Percentiles rank a stretch among this genome's conserved stretches.
Conservation (phyloP, 2,329 filamentous ascomycete genomes). For the Penicillium sp. region DNA sequence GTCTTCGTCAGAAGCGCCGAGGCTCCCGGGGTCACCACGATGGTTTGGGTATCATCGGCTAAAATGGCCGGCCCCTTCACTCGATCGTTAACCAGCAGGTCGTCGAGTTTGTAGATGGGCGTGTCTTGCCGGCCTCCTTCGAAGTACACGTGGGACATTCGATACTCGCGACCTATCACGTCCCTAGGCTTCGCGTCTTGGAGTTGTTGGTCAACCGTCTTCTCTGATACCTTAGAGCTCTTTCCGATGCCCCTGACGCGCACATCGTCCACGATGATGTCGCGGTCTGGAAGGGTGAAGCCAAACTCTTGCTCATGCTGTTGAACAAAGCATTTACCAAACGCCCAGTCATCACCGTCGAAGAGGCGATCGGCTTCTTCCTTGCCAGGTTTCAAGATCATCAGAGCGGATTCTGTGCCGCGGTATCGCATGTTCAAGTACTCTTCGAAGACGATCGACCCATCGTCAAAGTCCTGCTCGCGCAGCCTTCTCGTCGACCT, state of each 20-base stretch:
- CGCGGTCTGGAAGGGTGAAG: conserved; percentile 79
- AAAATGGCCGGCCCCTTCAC: conserved; percentile 80
- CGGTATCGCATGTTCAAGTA: conserved; percentile 74
- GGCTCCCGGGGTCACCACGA: conserved; percentile 41
- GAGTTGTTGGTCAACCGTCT: conserved; percentile 61
- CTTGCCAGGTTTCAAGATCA: conserved; percentile 22
- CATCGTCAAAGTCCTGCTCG: conserved; percentile 75
- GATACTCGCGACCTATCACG: conserved; percentile 58
- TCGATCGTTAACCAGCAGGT: conserved; percentile 69
- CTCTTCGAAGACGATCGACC: conserved; percentile 79
- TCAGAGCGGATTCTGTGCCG: conserved; percentile 37
- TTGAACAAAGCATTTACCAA: conserved; percentile 77
- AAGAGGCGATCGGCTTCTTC: conserved; percentile 47
- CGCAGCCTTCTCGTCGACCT: conserved; percentile 66
- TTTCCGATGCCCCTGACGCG: conserved; percentile 85
- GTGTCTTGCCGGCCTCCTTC: conserved; percentile 76
- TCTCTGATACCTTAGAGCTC: conserved; percentile 72
- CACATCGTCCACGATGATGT: conserved; percentile 88
- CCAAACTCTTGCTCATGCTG: conserved; percentile 93
- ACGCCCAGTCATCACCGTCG: conserved; percentile 71
- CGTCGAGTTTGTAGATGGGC: conserved; percentile 76
- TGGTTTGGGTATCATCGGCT: conserved; percentile 59
- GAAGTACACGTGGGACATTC: conserved; percentile 74
- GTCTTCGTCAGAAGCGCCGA: conserved; percentile 38
- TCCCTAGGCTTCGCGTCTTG: conserved; percentile 52